A percentile compares a stretch with the other conserved stretches of the same genome.
phyloP scores from a whole-genome alignment of 2,329 filamentous ascomycete genomes.

The Beauveria sp. region DNA sequence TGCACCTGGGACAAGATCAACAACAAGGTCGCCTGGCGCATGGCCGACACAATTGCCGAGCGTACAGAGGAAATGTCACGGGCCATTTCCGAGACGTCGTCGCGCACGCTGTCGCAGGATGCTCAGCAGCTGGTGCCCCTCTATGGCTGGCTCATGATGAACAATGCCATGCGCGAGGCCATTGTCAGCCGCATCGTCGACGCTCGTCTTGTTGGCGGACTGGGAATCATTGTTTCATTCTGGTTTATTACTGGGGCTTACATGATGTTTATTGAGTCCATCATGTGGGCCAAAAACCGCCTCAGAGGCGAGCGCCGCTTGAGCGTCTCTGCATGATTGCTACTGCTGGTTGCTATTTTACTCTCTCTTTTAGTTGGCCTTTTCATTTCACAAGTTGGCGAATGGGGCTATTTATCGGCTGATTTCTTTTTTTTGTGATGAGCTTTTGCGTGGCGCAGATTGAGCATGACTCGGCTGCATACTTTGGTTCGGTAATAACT shows the following conservation, averaged over 20 bases:
- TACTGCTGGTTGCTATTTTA: background rate
- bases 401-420: background rate
- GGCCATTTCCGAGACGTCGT: conserved; percentile 8
- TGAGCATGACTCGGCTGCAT: background rate
- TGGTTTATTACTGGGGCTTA: conserved; percentile 44
- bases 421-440: background rate
- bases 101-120: conserved; percentile 15
- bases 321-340: conserved; percentile 8
- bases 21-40: conserved; percentile 59
- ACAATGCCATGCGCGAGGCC: conserved; percentile 28
- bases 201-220: conserved; percentile 35
- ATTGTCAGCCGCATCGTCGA: conserved; percentile 32
- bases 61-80: conserved; percentile 27
- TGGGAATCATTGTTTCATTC: conserved; percentile 39
- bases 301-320: conserved; percentile 23
- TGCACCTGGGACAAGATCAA: conserved; percentile 68
- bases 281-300: conserved; percentile 31
- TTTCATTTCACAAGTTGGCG: background rate
- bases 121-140: conserved; percentile 30
- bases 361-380: background rate
- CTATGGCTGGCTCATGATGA: conserved; percentile 38
- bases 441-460: background rate
- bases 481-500: background rate
- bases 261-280: conserved; percentile 39
- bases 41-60: conserved; percentile 47